Evolutionary conservation across 176 grass and related monocot species (phyloP), one percentile per base, ranked within the genome.

Genomic region (Pontederia paniculata): DNA sequence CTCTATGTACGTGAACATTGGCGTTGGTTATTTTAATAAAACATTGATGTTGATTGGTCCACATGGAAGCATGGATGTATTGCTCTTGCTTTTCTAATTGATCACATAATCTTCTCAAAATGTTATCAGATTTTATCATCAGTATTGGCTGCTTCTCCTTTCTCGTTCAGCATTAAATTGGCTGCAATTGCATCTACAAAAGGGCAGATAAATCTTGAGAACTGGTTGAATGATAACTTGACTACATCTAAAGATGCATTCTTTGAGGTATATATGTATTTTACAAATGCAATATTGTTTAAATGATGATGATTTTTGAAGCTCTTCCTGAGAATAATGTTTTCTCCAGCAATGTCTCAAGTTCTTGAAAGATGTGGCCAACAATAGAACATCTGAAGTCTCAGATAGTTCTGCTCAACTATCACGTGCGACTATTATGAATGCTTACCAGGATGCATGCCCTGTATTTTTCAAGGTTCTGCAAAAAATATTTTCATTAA

Each of bases 151-250:
- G 79, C 74, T 52, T 59, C 80, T 44, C 79, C 85, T 0, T 79
- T 87, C 65, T 22, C 65, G 15, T 96, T 96, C 69, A 86, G 91
- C 79, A 83, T 96, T 56, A 80, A 68, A 75, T 75, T 96, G 73
- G 86, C 86, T 69, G 69, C 82, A 46, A 52, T 80, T 78, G 77
- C 79, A 37, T 89, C 81, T 60, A 54, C 48, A 46, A 83, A 96
- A 68, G 86, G 83, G 49, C 77, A 72, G 21, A 80, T 65, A 58
- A 80, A 76, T 84, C 82, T 89, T 71, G 91, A 96, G 77, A 96
- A 89, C 57, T 96, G 91, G 91, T 73, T 89, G 46, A 71, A 43
- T 43, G 91, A 89, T 78, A 89, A 86, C 52, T 76, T 89, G 55
- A 70, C 20, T 62, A 37, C 54, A 74, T 69, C 83, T 37, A 83